Evolutionary conservation across 345 rosid species (phyloP).

Genomic region (Heritiera littoralis): DNA sequence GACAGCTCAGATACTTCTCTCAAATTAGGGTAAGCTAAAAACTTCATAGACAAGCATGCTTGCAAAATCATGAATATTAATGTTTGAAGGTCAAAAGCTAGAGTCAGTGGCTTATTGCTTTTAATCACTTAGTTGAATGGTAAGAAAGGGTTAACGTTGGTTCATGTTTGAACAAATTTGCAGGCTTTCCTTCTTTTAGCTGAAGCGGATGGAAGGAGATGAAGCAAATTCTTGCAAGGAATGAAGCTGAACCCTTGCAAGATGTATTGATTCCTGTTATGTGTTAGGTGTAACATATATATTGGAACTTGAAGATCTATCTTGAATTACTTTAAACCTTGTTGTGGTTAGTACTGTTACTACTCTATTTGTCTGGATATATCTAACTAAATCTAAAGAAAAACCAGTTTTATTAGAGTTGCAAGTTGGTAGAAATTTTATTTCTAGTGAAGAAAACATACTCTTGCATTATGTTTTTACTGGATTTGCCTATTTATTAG

Average conservation of each 20-base stretch:
- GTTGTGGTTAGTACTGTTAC: neutral
- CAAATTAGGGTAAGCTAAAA: conserved; percentile 42
- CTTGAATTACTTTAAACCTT: neutral
- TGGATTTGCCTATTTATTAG: too few relatives aligned
- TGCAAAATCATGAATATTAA: neutral
- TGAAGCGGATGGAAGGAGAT: neutral
- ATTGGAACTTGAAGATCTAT: neutral
- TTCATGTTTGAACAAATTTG: neutral
- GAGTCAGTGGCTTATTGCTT: neutral
- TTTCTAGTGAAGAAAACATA: too few relatives aligned
- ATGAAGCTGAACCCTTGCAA: neutral
- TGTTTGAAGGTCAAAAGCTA: neutral
- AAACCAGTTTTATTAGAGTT: neutral
- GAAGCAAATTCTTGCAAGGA: neutral
- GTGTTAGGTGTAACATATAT: neutral
- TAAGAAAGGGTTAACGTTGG: neutral
- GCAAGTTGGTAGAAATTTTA: too few relatives aligned
- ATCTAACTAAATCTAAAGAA: neutral
- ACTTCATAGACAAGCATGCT: neutral
- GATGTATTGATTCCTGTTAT: neutral
- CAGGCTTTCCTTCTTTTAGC: conserved; percentile 18
- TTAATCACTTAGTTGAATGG: neutral
- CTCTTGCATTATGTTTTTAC: too few relatives aligned
- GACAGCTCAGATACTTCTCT: conserved; percentile 61
- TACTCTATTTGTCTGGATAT: neutral